phyloP scores from a whole-genome alignment of 1,284 basidiomycete species.

The Kalmanozyma brasiliensis region DNA sequence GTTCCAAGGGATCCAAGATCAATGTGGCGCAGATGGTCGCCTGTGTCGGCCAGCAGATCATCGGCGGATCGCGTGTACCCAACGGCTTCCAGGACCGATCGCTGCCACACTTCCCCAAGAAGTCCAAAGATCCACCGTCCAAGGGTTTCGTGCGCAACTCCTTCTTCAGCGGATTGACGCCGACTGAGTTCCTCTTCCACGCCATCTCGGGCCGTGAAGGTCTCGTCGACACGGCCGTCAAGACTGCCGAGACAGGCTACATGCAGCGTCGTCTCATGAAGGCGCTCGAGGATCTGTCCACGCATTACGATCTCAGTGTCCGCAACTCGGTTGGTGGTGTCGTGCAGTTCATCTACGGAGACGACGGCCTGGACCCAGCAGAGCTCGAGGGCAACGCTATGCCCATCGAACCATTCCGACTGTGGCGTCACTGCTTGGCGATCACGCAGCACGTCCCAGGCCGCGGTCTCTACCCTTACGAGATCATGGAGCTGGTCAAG shows the following conservation, averaged over 20 bases:
- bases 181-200: slow-evolving; percentile 98
- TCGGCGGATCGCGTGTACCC: slow-evolving; percentile 95
- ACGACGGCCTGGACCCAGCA: slow-evolving; percentile 96
- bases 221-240: slow-evolving; percentile 98
- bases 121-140: slow-evolving; percentile 93
- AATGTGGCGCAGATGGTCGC: slow-evolving; percentile 99
- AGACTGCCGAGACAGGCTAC: slow-evolving; percentile 99
- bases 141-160: slow-evolving; percentile 97
- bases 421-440: slow-evolving; percentile 88
- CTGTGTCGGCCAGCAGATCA: slow-evolving; percentile 99
- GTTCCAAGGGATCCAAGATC: slow-evolving; percentile 97
- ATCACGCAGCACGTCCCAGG: slow-evolving; percentile 69
- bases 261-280: slow-evolving; percentile 99
- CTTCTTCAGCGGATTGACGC: slow-evolving; percentile 92
- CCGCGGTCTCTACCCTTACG: slow-evolving; percentile 82
- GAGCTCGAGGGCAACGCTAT: slow-evolving; percentile 90
- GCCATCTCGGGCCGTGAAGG: slow-evolving; percentile 99
- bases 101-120: slow-evolving; percentile 97
- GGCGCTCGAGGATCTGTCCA: slow-evolving; percentile 94
- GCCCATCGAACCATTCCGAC: slow-evolving; percentile 77
- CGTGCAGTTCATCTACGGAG: slow-evolving; percentile 98
- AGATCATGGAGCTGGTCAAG: slow-evolving; percentile 82
- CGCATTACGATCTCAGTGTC: slow-evolving; percentile 96
- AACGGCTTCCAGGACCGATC: slow-evolving; percentile 99
- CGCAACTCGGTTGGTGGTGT: slow-evolving; percentile 93